phyloP scores from a whole-genome alignment of 2,329 filamentous ascomycete species.

The Venturia aucupariae region DNA sequence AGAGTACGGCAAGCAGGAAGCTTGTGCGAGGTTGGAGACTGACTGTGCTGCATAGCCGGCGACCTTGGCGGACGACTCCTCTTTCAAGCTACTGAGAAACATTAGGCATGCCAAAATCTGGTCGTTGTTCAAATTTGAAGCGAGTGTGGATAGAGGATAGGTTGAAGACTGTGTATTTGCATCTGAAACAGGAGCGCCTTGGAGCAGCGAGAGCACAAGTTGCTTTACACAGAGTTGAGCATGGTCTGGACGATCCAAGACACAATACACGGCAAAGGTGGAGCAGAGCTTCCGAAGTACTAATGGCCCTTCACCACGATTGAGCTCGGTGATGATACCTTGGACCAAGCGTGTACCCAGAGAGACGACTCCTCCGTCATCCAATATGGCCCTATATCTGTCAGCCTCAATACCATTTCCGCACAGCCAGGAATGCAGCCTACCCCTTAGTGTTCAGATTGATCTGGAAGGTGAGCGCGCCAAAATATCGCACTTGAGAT shows the following conservation, averaged over 20 bases:
- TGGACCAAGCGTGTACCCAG: neutral
- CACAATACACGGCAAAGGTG: conserved; percentile 11
- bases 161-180: neutral
- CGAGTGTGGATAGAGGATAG: neutral
- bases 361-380: neutral
- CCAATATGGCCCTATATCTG: neutral
- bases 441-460: conserved; percentile 90
- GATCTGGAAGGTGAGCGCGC: conserved; percentile 82
- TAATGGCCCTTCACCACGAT: conserved; percentile 5
- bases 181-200: neutral
- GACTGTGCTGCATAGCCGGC: neutral
- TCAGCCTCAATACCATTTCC: neutral
- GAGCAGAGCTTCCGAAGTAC: conserved; percentile 12
- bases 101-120: neutral
- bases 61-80: conserved; percentile 6
- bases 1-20: neutral
- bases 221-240: conserved; percentile 4
- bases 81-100: conserved; percentile 4
- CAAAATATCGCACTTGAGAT: conserved; percentile 80
- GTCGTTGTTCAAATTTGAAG: neutral
- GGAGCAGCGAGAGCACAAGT: neutral
- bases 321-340: neutral
- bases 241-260: neutral
- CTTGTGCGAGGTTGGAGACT: neutral
- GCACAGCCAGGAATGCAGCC: conserved; percentile 20